Conservation (phyloP, 1,284 basidiomycete genomes). For the Puccinia novopanici region DNA sequence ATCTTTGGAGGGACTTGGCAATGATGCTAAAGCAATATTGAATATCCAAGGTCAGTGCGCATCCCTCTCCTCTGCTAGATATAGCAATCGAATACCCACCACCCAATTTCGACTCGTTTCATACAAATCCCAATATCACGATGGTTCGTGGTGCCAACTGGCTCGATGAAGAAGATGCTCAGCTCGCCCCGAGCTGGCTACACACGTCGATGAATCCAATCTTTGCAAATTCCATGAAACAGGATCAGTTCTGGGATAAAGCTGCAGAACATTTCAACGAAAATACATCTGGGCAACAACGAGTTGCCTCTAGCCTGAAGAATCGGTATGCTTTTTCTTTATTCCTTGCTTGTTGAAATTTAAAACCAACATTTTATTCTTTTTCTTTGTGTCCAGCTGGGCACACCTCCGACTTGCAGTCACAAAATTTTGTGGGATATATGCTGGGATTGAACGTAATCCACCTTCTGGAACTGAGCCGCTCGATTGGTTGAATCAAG, state of each 20-base stretch:
- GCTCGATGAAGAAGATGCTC: too few relatives aligned
- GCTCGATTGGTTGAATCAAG: not conserved
- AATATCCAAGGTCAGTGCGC: too few relatives aligned
- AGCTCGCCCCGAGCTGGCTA: too few relatives aligned
- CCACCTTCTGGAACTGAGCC: not conserved
- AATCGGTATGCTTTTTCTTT: not conserved
- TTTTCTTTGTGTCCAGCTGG: not conserved
- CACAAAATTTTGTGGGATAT: not conserved
- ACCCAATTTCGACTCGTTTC: too few relatives aligned
- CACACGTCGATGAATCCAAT: too few relatives aligned
- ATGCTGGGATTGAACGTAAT: not conserved
- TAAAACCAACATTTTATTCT: not conserved
- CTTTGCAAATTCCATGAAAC: conserved; percentile 7
- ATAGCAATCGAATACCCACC: too few relatives aligned
- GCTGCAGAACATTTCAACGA: not conserved
- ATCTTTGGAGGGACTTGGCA: too few relatives aligned
- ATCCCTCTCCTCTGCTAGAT: too few relatives aligned
- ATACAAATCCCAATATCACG: too few relatives aligned
- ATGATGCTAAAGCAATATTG: too few relatives aligned
- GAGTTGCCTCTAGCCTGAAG: not conserved
- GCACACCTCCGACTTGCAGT: not conserved
- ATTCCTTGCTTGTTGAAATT: not conserved
- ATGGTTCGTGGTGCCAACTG: too few relatives aligned
- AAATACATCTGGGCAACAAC: not conserved
- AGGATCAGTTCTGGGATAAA: conserved; percentile 4